phyloP scores from a whole-genome alignment of 768 basidiomycete genomes.

The Coprinopsis sp. region DNA sequence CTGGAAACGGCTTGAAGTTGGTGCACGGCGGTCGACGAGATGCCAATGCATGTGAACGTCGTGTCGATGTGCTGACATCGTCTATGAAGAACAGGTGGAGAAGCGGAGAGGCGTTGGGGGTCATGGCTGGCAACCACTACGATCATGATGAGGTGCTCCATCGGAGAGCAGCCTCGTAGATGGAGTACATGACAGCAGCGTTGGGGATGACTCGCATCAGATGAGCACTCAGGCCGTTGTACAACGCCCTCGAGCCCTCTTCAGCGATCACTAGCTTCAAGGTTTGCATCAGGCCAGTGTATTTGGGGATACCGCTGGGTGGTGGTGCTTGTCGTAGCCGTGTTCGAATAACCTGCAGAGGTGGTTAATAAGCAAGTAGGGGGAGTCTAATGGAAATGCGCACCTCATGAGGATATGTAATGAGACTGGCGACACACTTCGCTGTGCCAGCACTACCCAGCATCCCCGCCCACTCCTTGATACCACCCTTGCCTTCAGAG shows the following conservation, averaged over 20 bases:
- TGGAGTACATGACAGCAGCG: slow-evolving; percentile 93
- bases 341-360: slow-evolving; percentile 77
- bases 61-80: too few relatives aligned
- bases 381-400: slow-evolving; percentile 16
- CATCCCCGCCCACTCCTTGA: slow-evolving; percentile 73
- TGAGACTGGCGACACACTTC: slow-evolving; percentile 88
- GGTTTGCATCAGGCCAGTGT: slow-evolving; percentile 83
- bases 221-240: slow-evolving; percentile 91
- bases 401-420: slow-evolving; percentile 98
- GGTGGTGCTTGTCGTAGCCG: slow-evolving; percentile 83
- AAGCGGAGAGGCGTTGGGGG: too few relatives aligned
- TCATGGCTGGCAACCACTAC: too few relatives aligned
- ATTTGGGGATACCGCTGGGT: slow-evolving; percentile 76
- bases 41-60: too few relatives aligned
- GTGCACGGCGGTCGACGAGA: too few relatives aligned
- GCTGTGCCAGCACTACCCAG: slow-evolving; percentile 88
- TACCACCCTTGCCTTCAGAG: slow-evolving; percentile 51
- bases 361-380: slow-evolving; percentile 1
- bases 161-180: slow-evolving; percentile 81
- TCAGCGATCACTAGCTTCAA: slow-evolving; percentile 81
- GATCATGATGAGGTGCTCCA: slow-evolving; percentile 39
- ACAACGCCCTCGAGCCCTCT: slow-evolving; percentile 82
- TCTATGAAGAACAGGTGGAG: too few relatives aligned
- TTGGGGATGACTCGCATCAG: slow-evolving; percentile 97
- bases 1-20: too few relatives aligned